Evolutionary conservation across 441 rosid species (phyloP).

Genomic region (Corymbia calophylla): DNA sequence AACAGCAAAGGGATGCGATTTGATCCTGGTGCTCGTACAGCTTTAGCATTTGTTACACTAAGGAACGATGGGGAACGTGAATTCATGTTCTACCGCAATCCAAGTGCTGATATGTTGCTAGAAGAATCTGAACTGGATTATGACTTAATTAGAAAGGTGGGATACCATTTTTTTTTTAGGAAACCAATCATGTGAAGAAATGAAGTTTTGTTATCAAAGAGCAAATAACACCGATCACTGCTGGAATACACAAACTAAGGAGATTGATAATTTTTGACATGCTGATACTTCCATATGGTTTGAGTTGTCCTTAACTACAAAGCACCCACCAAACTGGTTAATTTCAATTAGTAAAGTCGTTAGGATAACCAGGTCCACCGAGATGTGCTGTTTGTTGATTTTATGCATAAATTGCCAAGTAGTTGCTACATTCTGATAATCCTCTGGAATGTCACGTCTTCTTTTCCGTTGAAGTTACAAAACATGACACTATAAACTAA

Average conservation of each 20-base stretch:
- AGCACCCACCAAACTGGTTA: not conserved
- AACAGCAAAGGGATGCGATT: constrained; percentile 74
- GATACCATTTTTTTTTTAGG: not conserved
- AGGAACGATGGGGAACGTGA: constrained; percentile 88
- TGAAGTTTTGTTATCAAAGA: not conserved
- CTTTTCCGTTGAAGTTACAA: not conserved
- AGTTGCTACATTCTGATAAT: not conserved
- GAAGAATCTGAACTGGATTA: constrained; percentile 73
- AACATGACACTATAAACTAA: not conserved
- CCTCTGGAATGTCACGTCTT: not conserved
- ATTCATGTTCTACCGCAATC: constrained; percentile 96
- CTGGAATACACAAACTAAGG: not conserved
- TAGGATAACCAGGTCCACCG: not conserved
- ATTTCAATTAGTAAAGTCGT: not conserved
- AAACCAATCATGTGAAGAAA: not conserved
- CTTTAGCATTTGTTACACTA: constrained; percentile 87
- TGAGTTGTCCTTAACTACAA: not conserved
- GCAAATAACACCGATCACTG: not conserved
- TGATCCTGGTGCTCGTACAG: constrained; percentile 89
- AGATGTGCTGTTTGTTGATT: not conserved
- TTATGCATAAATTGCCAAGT: not conserved
- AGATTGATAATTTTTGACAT: not conserved
- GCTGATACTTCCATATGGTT: not conserved
- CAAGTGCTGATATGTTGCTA: constrained; percentile 95
- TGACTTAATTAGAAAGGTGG: constrained; percentile 73